Evolutionary conservation across 2,329 filamentous ascomycete genomes (phyloP), one percentile per base, ranked within the genome.

Genomic region (Metarhizium sp.): DNA sequence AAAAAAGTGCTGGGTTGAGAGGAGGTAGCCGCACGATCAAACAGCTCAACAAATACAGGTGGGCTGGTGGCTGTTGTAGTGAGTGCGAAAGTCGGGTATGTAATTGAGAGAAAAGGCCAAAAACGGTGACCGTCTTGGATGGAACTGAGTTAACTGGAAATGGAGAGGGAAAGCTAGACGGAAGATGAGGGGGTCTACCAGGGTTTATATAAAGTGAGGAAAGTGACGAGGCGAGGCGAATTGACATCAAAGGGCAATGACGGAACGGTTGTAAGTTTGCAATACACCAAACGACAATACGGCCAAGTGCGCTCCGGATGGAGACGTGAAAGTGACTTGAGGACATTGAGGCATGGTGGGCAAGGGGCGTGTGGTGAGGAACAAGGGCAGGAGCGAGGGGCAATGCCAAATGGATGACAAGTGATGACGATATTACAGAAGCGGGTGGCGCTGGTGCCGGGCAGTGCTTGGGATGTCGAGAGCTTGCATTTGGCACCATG

Each of bases 181-280:
- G 48, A 48, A 16, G 7, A 16, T 25, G 55, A 49, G 29, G 45
- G 54, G 42, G 29, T 25, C 3, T 6, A 18, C 48, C 14, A 45
- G 30, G 52, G 16, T 55, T 55, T 55, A 52, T 53, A 52, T 46
- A 57, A 53, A 50, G 18, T 38, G 50, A 43, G 49, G 46, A 18
- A 36, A 43, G 7, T 43, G 50, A 40, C 32, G 32, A 50, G 18
- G n/a, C 25, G 29, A 50, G 40, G 32, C 40, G n/a, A 20, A 46
- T 25, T 20, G n/a, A 25, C n/a, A 18, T n/a, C 34, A 14, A 52
- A 43, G 55, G 50, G 38, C 29, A 13, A 57, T 55, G 56, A 53
- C 56, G 56, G 42, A 45, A 55, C 50, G 36, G 25, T 36, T n/a
- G 3, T 11, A 10, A 16, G 38, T 40, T 40, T 40, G 38, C 38